Percentiles rank a stretch among this genome's conserved stretches.
These are phyloP conservation scores for Tolypocladium ovalisporum DNA, from an alignment of 2,329 filamentous ascomycete genomes.

Conservation along the genomic window DNA sequence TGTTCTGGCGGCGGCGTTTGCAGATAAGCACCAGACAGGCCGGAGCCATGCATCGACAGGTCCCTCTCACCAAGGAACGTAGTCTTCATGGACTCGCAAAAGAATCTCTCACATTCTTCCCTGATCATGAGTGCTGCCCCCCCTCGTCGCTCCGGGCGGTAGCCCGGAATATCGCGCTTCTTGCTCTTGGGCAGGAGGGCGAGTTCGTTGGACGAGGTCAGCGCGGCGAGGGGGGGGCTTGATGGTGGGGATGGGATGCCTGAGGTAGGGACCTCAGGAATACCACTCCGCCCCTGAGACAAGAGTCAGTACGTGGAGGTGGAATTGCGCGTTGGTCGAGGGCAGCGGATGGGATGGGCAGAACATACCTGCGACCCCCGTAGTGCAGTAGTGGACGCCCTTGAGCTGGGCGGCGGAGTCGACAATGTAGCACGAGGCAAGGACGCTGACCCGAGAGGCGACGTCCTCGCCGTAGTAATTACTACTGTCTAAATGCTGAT, in stretches of 20 bases:
- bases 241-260: conserved; percentile 73
- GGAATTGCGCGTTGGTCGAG: neutral
- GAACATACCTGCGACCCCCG: conserved; percentile 62
- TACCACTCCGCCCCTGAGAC: conserved; percentile 71
- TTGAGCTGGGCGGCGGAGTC: conserved; percentile 61
- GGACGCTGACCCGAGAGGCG: conserved; percentile 59
- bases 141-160: conserved; percentile 52
- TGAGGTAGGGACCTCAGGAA: conserved; percentile 84
- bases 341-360: neutral
- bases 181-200: conserved; percentile 49
- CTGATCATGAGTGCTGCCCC: conserved; percentile 93
- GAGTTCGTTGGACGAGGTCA: conserved; percentile 58
- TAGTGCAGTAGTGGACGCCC: conserved; percentile 94
- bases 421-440: conserved; percentile 86
- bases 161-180: conserved; percentile 30
- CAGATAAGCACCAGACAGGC: conserved; percentile 65
- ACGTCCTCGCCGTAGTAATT: conserved; percentile 67
- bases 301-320: conserved; percentile 7
- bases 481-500: conserved; percentile 56
- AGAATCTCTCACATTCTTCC: conserved; percentile 99
- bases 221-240: conserved; percentile 81
- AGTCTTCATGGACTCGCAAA: conserved; percentile 89
- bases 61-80: conserved; percentile 96
- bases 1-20: conserved; percentile 44
- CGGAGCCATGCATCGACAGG: conserved; percentile 65